Conservation (phyloP, 768 basidiomycete genomes). For the Chalciporus chontae region DNA sequence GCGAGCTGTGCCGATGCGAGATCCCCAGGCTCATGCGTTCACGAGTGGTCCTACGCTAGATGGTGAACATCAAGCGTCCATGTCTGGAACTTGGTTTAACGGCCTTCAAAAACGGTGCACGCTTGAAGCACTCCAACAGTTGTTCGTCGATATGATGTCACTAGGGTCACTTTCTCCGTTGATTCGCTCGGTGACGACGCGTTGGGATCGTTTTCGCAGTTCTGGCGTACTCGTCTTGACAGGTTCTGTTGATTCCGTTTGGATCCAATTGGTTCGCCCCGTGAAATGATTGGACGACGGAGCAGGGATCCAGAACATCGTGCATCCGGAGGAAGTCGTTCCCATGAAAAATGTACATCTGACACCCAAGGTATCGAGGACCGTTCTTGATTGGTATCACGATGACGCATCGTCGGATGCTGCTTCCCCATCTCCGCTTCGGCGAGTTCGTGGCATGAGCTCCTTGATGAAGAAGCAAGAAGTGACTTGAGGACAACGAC, state of each 20-base stretch:
- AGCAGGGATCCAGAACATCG: too few species aligned
- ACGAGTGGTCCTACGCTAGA: not conserved
- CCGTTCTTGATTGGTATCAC: not conserved
- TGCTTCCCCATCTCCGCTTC: not conserved
- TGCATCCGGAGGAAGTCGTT: too few species aligned
- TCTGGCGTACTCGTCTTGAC: too few species aligned
- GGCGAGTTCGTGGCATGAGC: not conserved
- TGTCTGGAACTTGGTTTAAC: conserved; percentile 7
- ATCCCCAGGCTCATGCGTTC: not conserved
- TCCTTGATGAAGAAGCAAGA: not conserved
- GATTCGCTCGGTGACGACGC: not conserved
- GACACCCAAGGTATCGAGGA: not conserved
- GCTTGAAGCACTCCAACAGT: not conserved
- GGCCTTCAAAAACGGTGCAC: not conserved
- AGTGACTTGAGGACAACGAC: not conserved
- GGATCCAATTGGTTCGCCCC: too few species aligned
- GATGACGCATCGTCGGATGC: not conserved
- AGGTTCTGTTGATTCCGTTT: too few species aligned
- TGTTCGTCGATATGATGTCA: not conserved
- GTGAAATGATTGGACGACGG: too few species aligned
- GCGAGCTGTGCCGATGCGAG: too few species aligned
- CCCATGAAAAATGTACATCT: too few species aligned
- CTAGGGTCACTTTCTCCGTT: not conserved
- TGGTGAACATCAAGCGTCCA: not conserved
- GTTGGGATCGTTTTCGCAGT: not conserved